Conservation (phyloP, 306 rosid genomes). For the Rubus parviflorus region DNA sequence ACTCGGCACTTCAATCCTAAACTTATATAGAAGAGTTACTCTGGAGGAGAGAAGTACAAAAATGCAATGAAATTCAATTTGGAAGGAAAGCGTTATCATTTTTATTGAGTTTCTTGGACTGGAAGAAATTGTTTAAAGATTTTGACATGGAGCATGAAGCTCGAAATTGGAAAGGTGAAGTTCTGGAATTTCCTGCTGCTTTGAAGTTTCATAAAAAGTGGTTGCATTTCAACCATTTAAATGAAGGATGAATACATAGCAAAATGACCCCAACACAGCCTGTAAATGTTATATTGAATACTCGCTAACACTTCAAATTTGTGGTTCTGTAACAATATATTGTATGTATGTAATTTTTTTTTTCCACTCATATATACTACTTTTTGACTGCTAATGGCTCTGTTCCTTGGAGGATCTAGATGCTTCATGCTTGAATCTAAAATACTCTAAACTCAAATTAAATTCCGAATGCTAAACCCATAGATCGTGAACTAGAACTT, state of each 20-base stretch:
- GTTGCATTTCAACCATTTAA: constrained; percentile 22
- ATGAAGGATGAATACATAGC: constrained; percentile 12
- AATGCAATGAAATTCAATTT: constrained; percentile 7
- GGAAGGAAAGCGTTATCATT: constrained; percentile 20
- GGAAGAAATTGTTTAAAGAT: constrained; percentile 20
- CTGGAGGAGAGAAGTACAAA: neutral
- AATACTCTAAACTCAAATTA: too few species aligned
- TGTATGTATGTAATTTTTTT: neutral
- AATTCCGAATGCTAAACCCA: too few species aligned
- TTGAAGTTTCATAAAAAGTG: constrained; percentile 8
- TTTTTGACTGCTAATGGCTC: neutral
- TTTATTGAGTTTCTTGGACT: constrained; percentile 22
- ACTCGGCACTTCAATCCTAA: constrained; percentile 22
- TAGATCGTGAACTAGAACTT: too few species aligned
- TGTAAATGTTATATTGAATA: constrained; percentile 50
- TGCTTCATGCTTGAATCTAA: too few species aligned
- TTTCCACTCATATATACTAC: neutral
- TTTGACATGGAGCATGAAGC: constrained; percentile 12
- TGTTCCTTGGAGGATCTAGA: neutral
- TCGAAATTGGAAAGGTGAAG: constrained; percentile 9
- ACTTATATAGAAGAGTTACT: constrained; percentile 6
- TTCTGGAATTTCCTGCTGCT: neutral
- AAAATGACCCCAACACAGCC: constrained; percentile 25
- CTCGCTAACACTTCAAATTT: constrained; percentile 43
- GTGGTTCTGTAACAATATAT: constrained; percentile 25